These are phyloP conservation scores for Aureobasidium leucospermi DNA, from an alignment of 2,329 filamentous ascomycete genomes.

Conservation along the genomic window DNA sequence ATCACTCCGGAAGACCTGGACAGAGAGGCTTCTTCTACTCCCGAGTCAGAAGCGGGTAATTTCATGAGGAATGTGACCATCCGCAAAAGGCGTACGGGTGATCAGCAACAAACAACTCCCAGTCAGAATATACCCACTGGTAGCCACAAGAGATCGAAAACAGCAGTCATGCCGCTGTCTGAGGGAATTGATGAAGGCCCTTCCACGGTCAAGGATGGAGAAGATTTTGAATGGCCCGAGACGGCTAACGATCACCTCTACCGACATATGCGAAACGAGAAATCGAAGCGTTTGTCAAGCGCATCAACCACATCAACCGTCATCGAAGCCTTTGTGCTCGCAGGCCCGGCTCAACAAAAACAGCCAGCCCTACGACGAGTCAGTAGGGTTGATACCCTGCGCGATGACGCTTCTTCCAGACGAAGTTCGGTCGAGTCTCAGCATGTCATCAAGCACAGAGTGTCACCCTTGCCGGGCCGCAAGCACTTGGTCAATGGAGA, in stretches of 20 bases:
- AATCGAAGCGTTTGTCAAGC: conserved; percentile 40
- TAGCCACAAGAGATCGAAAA: neutral
- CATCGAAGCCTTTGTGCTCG: conserved; percentile 48
- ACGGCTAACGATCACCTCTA: conserved; percentile 24
- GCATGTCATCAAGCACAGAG: conserved; percentile 45
- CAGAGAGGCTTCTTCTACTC: neutral
- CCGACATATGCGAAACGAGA: conserved; percentile 23
- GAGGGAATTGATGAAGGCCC: neutral
- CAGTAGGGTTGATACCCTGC: conserved; percentile 46
- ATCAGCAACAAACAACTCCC: conserved; percentile 10
- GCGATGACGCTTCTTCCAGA: conserved; percentile 37
- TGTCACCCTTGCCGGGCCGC: conserved; percentile 41
- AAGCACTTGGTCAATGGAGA: conserved; percentile 19
- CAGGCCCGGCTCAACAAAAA: conserved; percentile 39
- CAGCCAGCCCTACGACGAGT: conserved; percentile 43
- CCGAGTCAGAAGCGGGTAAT: conserved; percentile 2
- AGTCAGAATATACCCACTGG: neutral
- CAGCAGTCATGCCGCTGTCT: neutral
- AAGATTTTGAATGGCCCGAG: conserved; percentile 43
- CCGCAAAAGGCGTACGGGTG: conserved; percentile 27
- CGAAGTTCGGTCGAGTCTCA: conserved; percentile 39
- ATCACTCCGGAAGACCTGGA: neutral
- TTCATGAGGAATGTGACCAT: conserved; percentile 34
- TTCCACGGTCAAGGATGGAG: conserved; percentile 30
- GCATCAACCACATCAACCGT: conserved; percentile 48